Conservation (phyloP, 805 yeast genomes). For the Wickerhamomyces chaumierensis region DNA sequence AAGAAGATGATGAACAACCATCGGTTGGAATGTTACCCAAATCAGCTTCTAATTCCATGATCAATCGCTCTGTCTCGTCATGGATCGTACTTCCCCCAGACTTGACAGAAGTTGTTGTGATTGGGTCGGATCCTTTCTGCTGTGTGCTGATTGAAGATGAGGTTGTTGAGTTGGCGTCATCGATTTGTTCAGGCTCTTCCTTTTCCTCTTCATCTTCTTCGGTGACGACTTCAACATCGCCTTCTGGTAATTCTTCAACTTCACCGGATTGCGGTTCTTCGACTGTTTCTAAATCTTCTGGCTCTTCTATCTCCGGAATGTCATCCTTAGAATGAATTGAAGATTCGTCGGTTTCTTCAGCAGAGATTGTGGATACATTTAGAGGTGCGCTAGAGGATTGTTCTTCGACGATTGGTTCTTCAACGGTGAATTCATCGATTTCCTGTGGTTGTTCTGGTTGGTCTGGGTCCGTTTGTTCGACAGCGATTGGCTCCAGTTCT, state of each 20-base stretch:
- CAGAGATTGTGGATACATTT: not conserved
- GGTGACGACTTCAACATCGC: not conserved
- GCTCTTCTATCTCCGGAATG: constrained; percentile 14
- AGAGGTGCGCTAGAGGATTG: not conserved
- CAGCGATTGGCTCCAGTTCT: no score
- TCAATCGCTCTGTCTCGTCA: constrained; percentile 15
- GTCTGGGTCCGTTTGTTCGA: no score
- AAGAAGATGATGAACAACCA: no score
- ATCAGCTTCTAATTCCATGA: constrained; percentile 12
- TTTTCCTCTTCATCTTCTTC: not conserved
- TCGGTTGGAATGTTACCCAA: constrained; percentile 1
- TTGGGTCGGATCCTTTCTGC: no score
- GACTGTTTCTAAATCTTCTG: constrained; percentile 1
- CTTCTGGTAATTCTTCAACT: not conserved
- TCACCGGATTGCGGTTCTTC: not conserved
- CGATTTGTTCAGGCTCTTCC: not conserved
- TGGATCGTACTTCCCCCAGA: no score
- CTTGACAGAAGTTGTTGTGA: no score
- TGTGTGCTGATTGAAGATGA: no score
- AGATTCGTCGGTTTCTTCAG: constrained; percentile 1
- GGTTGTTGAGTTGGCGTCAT: not conserved
- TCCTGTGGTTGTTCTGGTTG: not conserved
- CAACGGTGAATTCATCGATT: not conserved
- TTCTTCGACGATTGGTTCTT: not conserved
- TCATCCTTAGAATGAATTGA: not conserved